Percentiles rank a stretch among this genome's conserved stretches.
Evolutionary conservation across 768 basidiomycete species (phyloP).

Genomic region (Rhodosporidiobolus odoratus): DNA sequence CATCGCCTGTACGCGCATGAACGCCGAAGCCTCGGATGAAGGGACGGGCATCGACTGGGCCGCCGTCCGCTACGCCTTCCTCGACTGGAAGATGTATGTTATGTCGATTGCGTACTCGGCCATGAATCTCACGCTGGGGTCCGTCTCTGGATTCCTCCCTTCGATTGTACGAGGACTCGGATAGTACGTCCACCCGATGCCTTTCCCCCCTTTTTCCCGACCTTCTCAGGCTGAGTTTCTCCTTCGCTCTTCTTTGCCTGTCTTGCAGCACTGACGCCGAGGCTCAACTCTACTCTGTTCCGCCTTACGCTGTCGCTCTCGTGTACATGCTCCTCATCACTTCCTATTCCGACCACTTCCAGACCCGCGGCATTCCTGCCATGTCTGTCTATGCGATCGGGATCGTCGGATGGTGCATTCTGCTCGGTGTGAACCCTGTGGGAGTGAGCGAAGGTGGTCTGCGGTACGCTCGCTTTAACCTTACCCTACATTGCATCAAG

Average conservation of each 20-base stretch:
- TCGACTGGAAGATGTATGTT: constrained; percentile 45
- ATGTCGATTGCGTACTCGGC: constrained; percentile 38
- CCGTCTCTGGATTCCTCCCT: constrained; percentile 7
- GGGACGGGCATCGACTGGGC: constrained; percentile 45
- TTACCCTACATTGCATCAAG: neutral
- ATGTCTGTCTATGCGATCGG: constrained; percentile 45
- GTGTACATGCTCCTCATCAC: constrained; percentile 36
- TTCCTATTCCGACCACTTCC: constrained; percentile 25
- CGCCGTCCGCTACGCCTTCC: constrained; percentile 45
- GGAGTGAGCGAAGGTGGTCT: constrained; percentile 33
- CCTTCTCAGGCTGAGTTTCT: constrained; percentile 5
- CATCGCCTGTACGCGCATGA: constrained; percentile 46
- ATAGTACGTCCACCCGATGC: too few species aligned
- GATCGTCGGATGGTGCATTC: constrained; percentile 46
- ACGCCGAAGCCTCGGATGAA: constrained; percentile 42
- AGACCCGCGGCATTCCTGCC: constrained; percentile 39
- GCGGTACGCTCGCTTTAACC: too few species aligned
- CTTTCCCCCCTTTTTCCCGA: neutral
- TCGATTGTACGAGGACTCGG: neutral
- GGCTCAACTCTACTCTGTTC: constrained; percentile 47
- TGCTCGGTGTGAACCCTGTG: constrained; percentile 43
- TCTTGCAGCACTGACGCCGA: constrained; percentile 41
- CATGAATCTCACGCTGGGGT: constrained; percentile 45
- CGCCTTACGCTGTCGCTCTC: constrained; percentile 48
- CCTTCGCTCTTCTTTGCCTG: constrained; percentile 42